These are phyloP conservation scores for Rhododendron mucronatum DNA, from an alignment of 148 eudicot genomes.

Conservation along the genomic window DNA sequence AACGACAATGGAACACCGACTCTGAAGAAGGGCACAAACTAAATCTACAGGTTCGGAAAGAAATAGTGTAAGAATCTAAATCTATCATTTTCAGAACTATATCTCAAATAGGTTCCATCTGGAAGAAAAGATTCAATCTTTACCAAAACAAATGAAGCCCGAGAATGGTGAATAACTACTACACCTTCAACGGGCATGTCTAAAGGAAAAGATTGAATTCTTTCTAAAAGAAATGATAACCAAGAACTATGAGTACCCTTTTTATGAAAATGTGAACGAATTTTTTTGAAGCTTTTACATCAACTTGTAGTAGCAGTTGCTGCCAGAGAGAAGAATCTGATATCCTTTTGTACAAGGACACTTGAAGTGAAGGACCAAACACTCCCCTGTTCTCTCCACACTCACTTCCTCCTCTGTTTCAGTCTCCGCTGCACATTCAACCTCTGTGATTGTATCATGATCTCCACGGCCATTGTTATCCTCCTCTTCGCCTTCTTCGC, in stretches of 20 bases:
- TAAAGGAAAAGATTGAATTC: background rate
- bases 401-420: constrained; percentile 16
- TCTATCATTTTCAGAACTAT: too few relatives aligned
- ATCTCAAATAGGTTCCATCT: too few relatives aligned
- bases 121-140: too few relatives aligned
- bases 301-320: constrained; percentile 12
- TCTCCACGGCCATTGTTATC: background rate
- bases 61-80: background rate
- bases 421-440: background rate
- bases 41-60: background rate
- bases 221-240: background rate
- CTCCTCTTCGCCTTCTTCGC: background rate
- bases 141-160: background rate
- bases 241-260: background rate
- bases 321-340: constrained; percentile 8
- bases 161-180: background rate
- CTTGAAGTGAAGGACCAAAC: constrained; percentile 3
- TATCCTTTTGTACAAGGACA: constrained; percentile 8
- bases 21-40: background rate
- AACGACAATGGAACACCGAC: background rate
- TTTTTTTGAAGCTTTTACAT: background rate
- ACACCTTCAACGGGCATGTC: too few relatives aligned
- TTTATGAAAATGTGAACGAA: background rate
- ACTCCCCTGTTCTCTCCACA: constrained; percentile 9
- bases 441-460: background rate